phyloP scores from a whole-genome alignment of 768 basidiomycete species.

The Russula earlei region DNA sequence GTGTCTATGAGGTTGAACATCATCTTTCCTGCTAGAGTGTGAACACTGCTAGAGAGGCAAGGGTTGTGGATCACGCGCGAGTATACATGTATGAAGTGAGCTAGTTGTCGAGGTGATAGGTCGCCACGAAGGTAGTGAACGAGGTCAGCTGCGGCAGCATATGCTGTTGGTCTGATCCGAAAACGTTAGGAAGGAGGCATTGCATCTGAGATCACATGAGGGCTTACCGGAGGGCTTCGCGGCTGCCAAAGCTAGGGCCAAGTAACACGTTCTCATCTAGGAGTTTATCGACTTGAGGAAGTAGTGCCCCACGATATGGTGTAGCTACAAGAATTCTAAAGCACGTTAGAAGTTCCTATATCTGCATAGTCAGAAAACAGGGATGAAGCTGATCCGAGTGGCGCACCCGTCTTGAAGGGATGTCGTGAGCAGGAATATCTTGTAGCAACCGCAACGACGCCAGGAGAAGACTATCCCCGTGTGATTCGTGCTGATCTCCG shows the following conservation, averaged over 20 bases:
- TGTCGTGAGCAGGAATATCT: constrained; percentile 84
- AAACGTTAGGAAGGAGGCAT: background rate
- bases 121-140: constrained; percentile 87
- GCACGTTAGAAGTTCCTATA: constrained; percentile 84
- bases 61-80: constrained; percentile 86
- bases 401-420: constrained; percentile 70
- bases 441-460: constrained; percentile 81
- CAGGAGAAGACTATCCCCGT: constrained; percentile 73
- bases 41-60: constrained; percentile 66
- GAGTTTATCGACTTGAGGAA: constrained; percentile 79
- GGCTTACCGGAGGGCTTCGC: constrained; percentile 71
- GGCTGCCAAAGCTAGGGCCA: constrained; percentile 72
- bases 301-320: constrained; percentile 65
- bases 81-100: constrained; percentile 72
- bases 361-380: background rate
- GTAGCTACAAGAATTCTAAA: constrained; percentile 82
- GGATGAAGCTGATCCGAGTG: background rate
- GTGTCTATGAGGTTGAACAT: constrained; percentile 83
- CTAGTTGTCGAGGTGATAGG: constrained; percentile 64
- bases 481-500: constrained; percentile 54
- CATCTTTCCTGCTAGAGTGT: constrained; percentile 88
- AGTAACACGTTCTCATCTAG: constrained; percentile 86
- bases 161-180: constrained; percentile 60
- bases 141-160: constrained; percentile 84
- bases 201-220: constrained; percentile 6